phyloP scores from a whole-genome alignment of 768 basidiomycete species.

The Mycena haematopus region DNA sequence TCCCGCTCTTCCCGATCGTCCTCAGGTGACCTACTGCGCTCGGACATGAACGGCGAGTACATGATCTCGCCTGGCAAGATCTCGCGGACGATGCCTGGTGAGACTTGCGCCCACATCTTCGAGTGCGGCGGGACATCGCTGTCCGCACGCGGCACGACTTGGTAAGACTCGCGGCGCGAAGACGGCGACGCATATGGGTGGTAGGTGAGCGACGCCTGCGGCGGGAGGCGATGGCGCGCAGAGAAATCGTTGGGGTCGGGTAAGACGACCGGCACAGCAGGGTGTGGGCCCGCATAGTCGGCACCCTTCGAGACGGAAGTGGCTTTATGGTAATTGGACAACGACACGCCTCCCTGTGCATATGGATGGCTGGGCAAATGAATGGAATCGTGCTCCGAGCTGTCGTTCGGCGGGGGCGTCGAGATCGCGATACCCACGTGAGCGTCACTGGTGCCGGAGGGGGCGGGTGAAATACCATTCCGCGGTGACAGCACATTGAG shows the following conservation, averaged over 20 bases:
- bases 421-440: constrained; percentile 45
- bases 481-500: constrained; percentile 21
- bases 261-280: constrained; percentile 26
- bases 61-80: constrained; percentile 51
- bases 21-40: constrained; percentile 26
- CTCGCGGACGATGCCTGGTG: constrained; percentile 52
- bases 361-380: constrained; percentile 55
- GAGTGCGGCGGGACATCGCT: constrained; percentile 47
- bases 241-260: constrained; percentile 36
- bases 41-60: constrained; percentile 54
- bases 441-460: constrained; percentile 37
- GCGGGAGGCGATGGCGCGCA: constrained; percentile 44
- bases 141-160: constrained; percentile 42
- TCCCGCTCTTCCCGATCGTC: constrained; percentile 10
- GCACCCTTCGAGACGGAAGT: constrained; percentile 26
- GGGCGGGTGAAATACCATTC: constrained; percentile 35
- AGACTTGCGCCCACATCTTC: constrained; percentile 60
- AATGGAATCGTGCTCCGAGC: constrained; percentile 38
- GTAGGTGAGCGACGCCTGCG: constrained; percentile 38
- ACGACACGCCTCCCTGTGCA: constrained; percentile 48
- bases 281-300: constrained; percentile 47
- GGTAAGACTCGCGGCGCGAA: constrained; percentile 42
- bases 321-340: constrained; percentile 35
- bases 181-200: constrained; percentile 53
- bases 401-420: constrained; percentile 39